Evolutionary conservation across 139 green algal species (phyloP), one percentile per base, ranked within the genome.

Genomic region (Microglena sp.): DNA sequence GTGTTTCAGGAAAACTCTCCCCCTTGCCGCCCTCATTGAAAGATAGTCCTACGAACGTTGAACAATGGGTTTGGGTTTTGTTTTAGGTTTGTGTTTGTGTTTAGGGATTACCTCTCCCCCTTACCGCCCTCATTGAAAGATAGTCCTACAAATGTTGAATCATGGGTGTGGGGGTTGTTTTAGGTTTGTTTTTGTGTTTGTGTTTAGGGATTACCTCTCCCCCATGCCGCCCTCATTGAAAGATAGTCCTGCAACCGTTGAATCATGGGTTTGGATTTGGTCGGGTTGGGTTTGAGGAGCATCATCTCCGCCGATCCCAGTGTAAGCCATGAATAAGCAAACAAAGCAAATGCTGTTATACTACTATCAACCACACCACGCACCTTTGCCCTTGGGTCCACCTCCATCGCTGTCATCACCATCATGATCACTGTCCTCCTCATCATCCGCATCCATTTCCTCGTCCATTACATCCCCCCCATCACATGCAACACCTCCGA

Each of bases 1-100:
- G n/a, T n/a, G n/a, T n/a, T n/a, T n/a, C n/a, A n/a, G n/a, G n/a
- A n/a, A n/a, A n/a, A n/a, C n/a, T n/a, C n/a, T n/a, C n/a, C 2
- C 67, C 73, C 73, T 91, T 89, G 27, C 36, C 71, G 0, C 81
- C 85, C 60, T 78, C 56, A 27, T 76, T 40, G 26, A 87, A 87
- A n/a, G n/a, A n/a, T n/a, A n/a, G n/a, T n/a, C n/a, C n/a, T n/a
- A n/a, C n/a, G n/a, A n/a, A n/a, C n/a, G n/a, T n/a, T n/a, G n/a
- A n/a, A n/a, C n/a, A n/a, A n/a, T n/a, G n/a, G n/a, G n/a, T n/a
- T n/a, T n/a, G n/a, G n/a, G n/a, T n/a, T n/a, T n/a, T n/a, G n/a
- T n/a, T n/a, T n/a, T n/a, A n/a, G n/a, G n/a, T n/a, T n/a, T n/a
- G n/a, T n/a, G n/a, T n/a, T n/a, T n/a, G n/a, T n/a, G n/a, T n/a